A percentile compares a stretch with the other conserved stretches of the same genome.
These are phyloP conservation scores for Nicotiana attenuata DNA, from an alignment of 257 asterid species.

Conservation along the genomic window DNA sequence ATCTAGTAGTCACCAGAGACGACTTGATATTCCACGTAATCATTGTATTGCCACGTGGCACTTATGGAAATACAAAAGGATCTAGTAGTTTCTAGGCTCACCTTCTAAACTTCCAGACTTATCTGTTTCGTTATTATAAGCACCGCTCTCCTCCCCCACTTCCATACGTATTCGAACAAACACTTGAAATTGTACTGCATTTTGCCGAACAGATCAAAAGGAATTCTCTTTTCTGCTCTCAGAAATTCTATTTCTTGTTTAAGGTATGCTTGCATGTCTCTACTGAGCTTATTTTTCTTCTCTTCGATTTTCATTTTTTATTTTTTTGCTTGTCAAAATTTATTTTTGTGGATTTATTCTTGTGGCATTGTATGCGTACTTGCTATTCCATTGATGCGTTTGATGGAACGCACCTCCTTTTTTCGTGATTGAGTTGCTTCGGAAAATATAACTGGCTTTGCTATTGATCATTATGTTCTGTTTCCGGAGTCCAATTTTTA, in stretches of 20 bases:
- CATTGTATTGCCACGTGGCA: neutral
- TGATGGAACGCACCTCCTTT: neutral
- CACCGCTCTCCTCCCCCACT: neutral
- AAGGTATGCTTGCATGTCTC: neutral
- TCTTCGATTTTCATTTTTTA: neutral
- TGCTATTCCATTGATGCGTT: neutral
- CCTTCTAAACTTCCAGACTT: neutral
- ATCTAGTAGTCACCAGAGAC: neutral
- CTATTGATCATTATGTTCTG: neutral
- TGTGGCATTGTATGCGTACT: neutral
- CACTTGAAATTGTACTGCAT: too few relatives aligned
- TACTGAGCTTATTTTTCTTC: neutral
- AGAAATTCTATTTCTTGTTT: neutral
- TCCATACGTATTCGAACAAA: neutral
- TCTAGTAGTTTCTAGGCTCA: conserved; percentile 19
- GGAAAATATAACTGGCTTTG: neutral
- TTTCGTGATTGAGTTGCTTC: neutral
- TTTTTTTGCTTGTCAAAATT: neutral
- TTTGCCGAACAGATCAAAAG: neutral
- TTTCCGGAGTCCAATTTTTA: neutral
- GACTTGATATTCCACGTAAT: neutral
- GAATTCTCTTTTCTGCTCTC: neutral
- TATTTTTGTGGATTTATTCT: neutral
- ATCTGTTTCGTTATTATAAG: neutral
- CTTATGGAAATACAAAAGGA: neutral